Conservation (phyloP, 805 yeast genomes). For the Spathaspora sp. region DNA sequence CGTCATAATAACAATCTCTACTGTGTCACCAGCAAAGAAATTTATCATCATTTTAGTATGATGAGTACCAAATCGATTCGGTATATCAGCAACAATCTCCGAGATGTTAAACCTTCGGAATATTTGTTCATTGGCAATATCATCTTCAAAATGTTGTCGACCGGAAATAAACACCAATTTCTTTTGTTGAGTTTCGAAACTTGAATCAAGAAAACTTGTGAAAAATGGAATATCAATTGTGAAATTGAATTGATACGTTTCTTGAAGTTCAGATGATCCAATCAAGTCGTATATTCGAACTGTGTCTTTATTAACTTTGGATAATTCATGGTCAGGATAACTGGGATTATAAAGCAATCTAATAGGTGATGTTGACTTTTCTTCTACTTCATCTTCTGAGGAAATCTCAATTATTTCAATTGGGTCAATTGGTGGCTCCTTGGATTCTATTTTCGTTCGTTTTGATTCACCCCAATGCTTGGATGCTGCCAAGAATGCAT, state of each 20-base stretch:
- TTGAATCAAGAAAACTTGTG: slow-evolving; percentile 26
- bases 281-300: slow-evolving; percentile 24
- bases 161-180: slow-evolving; percentile 31
- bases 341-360: slow-evolving; percentile 26
- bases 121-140: slow-evolving; percentile 11
- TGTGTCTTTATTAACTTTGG: slow-evolving; percentile 21
- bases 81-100: slow-evolving; percentile 30
- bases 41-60: slow-evolving; percentile 70
- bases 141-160: slow-evolving; percentile 11
- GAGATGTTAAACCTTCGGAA: slow-evolving; percentile 18
- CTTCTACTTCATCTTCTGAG: slow-evolving; percentile 10
- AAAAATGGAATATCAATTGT: slow-evolving; percentile 41
- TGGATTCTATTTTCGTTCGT: background rate
- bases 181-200: slow-evolving; percentile 12
- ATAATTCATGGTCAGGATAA: slow-evolving; percentile 9
- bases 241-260: slow-evolving; percentile 47
- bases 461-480: slow-evolving; percentile 18
- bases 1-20: slow-evolving; percentile 56
- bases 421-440: background rate
- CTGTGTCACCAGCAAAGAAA: slow-evolving; percentile 40
- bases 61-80: slow-evolving; percentile 43
- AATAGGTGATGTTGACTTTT: slow-evolving; percentile 14
- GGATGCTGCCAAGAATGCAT: slow-evolving; percentile 21
- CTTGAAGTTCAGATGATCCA: slow-evolving; percentile 27
- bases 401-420: slow-evolving; percentile 4